Percentiles rank a stretch among this genome's conserved stretches.
Conservation (phyloP, 768 basidiomycete species). For the Suillus discolor region DNA sequence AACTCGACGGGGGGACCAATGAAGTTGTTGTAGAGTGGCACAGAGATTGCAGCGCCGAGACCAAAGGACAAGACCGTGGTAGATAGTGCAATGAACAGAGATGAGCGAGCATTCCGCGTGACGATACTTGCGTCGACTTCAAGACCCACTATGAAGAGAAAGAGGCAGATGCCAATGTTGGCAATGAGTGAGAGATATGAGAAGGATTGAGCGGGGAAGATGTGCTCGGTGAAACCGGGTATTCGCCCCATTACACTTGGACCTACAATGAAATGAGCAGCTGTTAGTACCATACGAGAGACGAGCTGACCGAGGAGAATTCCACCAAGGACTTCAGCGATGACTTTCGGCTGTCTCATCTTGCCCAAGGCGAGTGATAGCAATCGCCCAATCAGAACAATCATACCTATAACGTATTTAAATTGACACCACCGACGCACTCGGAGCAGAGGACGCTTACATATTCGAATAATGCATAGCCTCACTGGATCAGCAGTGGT, state of each 20-base stretch:
- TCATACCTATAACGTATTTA: conserved; percentile 56
- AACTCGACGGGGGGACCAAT: conserved; percentile 62
- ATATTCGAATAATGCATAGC: conserved; percentile 79
- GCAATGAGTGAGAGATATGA: conserved; percentile 85
- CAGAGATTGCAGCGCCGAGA: conserved; percentile 74
- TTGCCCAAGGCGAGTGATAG: conserved; percentile 71
- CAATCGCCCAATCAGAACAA: conserved; percentile 77
- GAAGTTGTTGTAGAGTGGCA: conserved; percentile 77
- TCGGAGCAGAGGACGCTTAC: conserved; percentile 41
- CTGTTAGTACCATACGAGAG: conserved; percentile 29
- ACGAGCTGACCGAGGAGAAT: conserved; percentile 67
- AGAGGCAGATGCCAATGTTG: conserved; percentile 85
- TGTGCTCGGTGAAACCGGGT: conserved; percentile 82
- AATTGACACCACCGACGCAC: not conserved
- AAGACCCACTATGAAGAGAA: conserved; percentile 93
- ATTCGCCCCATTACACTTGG: conserved; percentile 78
- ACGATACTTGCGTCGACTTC: conserved; percentile 85
- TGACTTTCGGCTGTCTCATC: conserved; percentile 83
- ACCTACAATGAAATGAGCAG: conserved; percentile 33
- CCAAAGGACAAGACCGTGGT: conserved; percentile 90
- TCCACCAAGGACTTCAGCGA: conserved; percentile 84
- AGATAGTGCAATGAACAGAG: conserved; percentile 67
- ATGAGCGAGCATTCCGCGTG: conserved; percentile 70
- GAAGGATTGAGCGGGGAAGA: conserved; percentile 74
- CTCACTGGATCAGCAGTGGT: conserved; percentile 70